Evolutionary conservation across 2,329 filamentous ascomycete genomes (phyloP).

Genomic region (Neocatenulostroma microsporum): DNA sequence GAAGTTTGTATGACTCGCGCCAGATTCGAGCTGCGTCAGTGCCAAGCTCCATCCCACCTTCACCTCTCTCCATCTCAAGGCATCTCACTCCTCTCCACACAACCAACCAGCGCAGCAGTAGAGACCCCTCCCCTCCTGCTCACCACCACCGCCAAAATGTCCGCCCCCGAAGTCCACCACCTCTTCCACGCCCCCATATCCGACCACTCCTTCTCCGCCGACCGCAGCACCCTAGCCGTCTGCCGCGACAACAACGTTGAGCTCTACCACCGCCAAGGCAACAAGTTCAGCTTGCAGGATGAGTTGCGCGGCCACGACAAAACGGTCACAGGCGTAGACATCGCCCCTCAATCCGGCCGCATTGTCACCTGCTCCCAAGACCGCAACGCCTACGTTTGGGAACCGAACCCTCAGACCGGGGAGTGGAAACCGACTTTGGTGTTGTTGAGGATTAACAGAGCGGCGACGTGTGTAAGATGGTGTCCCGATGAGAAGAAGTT

Average conservation of each 20-base stretch:
- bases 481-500: constrained; percentile 96
- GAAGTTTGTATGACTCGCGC: background rate
- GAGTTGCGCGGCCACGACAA: constrained; percentile 97
- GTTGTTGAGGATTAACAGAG: constrained; percentile 91
- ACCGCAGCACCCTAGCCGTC: constrained; percentile 80
- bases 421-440: constrained; percentile 98
- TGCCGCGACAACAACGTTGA: constrained; percentile 85
- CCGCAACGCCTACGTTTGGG: constrained; percentile 97
- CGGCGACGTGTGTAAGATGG: constrained; percentile 95
- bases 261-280: constrained; percentile 73
- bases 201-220: constrained; percentile 95
- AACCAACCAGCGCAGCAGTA: constrained; percentile 75
- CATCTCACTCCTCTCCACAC: constrained; percentile 1
- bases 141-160: constrained; percentile 58
- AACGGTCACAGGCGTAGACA: constrained; percentile 90
- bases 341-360: constrained; percentile 79
- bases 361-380: constrained; percentile 99
- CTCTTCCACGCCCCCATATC: constrained; percentile 94
- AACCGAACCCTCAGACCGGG: constrained; percentile 69
- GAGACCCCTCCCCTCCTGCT: constrained; percentile 83
- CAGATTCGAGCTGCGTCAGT: too few relatives aligned
- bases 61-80: background rate
- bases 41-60: constrained; percentile 6
- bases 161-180: constrained; percentile 89
- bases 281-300: constrained; percentile 56